Evolutionary conservation across 345 rosid species (phyloP), one percentile per base, ranked within the genome.

Genomic region (Viola odorata): DNA sequence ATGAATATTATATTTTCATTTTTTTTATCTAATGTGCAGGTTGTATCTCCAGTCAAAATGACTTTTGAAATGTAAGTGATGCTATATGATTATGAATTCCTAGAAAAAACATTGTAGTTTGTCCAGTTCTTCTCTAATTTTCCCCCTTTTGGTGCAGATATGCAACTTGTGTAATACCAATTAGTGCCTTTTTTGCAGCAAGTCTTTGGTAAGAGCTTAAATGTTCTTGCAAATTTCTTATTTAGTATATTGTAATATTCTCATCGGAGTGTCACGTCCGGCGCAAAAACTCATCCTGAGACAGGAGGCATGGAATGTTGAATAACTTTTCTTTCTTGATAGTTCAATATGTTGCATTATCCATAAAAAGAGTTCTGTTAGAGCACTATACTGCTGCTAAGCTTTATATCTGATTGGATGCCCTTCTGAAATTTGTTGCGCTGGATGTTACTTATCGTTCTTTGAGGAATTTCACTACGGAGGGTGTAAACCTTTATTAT

Each of bases 111-210:
- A 38, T 17, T 56, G 32, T 37, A 5, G 4, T 23, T 37, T 59
- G 51, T 58, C 13, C 16, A 53, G 56, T 51, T 45, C 23, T 52
- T 58, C 38, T 63, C 36, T 4, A 12, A 23, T 12, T 53, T 69
- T 37, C 72, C 36, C 32, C 66, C 37, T 64, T 54, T 53, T 66
- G 51, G 42, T 51, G 57, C 88, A 94, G 97, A 80, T 94, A 90
- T 56, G 88, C 86, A 54, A 94, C 96, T 38, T 88, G 96, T 80
- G 97, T 91, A 45, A 66, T 94, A 55, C 97, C 96, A 53, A 90
- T 94, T 56, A 91, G 97, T 71, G 96, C 96, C 63, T 94, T 90
- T 83, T 91, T 88, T 77, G 97, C 99, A 45, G 85, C 97, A 63
- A 94, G 97, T 70, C 97, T 90, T 64, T 94, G 99, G 99, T 94